Base-by-base conservation (phyloP, 257 asterid species). In the Linaria vulgaris region DNA sequence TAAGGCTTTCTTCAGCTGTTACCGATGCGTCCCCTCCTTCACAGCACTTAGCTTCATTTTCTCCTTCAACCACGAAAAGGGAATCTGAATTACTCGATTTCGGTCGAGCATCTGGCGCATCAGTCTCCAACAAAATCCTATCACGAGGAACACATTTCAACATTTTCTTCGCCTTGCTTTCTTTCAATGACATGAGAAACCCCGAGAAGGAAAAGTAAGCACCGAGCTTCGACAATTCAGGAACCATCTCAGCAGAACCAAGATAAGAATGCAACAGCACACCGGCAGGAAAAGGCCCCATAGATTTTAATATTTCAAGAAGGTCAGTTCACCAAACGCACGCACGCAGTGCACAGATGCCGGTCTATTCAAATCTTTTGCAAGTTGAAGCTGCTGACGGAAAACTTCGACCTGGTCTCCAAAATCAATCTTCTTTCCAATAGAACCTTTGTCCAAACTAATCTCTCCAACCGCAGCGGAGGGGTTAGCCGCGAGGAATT, bases 181-280 rank as follows among this genome's bases (percentile, higher is more conserved):
- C 95, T 64, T 90, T 90, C 90, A 85, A 17, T 14, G 91, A 76
- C 99, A 92, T 87, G 51, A 92, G 84, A 68, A 87, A 90, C 65
- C 99, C 99, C 8, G 99, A 92, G 43, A 92, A 84, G 27, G 96
- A 92, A 62, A 92, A 92, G 90, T 89, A 87, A 56, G 94, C 99
- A 45, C 97, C 97, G 4, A 83, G 87, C 73, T 74, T 77, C 0
- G 87, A 82, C 5, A 94, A 67, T 67, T 81, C 96, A 45, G 88
- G 87, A 63, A 94, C 97, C 99, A 94, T 82, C 73, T 94, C 99
- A 23, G 97, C 97, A 53, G 97, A 85, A 12, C 99, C 99, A 17
- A 90, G 83, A 81, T 68, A 94, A 43, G 99, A 94, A 66, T 94
- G 99, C 79, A 90, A 68, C 38, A 94, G 49, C 38, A 94, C 49